These are phyloP conservation scores for Chrysopogon serrulatus DNA, from an alignment of 176 grass and related monocot genomes.

Conservation along the genomic window DNA sequence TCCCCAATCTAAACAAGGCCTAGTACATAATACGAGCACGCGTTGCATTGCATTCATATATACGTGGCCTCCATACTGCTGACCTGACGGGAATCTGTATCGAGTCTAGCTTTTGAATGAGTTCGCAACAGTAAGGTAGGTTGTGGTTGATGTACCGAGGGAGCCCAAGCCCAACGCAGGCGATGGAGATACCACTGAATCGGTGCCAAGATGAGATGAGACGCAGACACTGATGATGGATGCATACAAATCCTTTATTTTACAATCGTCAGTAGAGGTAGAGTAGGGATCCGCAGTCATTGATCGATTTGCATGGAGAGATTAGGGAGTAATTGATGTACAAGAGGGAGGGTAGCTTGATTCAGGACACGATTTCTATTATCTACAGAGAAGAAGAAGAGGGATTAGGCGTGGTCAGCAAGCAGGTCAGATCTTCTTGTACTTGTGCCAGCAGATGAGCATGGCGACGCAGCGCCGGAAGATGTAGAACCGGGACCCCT, in stretches of 20 bases:
- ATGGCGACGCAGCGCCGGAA: constrained; percentile 40
- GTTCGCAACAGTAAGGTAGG: neutral
- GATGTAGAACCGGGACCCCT: constrained; percentile 49
- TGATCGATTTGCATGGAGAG: neutral
- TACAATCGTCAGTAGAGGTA: neutral
- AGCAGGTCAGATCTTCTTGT: constrained; percentile 25
- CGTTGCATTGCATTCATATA: no score
- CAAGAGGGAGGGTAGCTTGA: neutral
- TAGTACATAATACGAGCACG: no score
- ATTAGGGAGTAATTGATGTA: neutral
- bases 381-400: neutral
- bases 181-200: no score
- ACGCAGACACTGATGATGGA: neutral
- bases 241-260: no score
- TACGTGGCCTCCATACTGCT: neutral
- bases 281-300: neutral
- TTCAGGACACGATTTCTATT: neutral
- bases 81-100: neutral
- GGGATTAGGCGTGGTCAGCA: neutral
- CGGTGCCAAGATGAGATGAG: neutral
- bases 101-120: neutral
- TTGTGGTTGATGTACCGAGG: no score
- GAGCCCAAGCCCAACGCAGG: neutral
- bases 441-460: constrained; percentile 56
- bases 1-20: no score